Evolutionary conservation across 2,329 filamentous ascomycete genomes (phyloP), one percentile per base, ranked within the genome.

Genomic region (Alternaria angustiovoidea): DNA sequence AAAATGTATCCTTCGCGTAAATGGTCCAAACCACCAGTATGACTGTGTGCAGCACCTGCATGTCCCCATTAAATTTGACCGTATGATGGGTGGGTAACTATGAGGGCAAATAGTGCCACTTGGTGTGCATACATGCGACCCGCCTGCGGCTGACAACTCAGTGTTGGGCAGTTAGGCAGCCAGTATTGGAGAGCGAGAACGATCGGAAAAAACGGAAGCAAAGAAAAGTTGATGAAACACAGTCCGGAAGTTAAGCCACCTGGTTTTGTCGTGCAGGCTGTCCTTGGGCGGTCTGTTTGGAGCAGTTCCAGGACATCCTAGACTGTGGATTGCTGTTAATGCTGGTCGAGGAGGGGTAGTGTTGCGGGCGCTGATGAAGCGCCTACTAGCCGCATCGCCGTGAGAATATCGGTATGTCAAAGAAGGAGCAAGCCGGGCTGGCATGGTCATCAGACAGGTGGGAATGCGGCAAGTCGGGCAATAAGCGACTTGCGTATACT

Each of bases 191-290:
- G 41, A 53, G 54, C 56, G 49, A 59, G 52, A 60, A 57, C 57
- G 56, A 62, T 61, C 67, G 64, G 67, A 54, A 67, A 63, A 54
- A 49, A 48, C 64, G 64, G 64, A 61, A 62, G 57, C 52, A 61
- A 32, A 49, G 51, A 57, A 61, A 58, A 54, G 49, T 38, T 41
- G 52, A 60, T 67, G 66, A 69, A 69, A 66, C 64, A 43, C 56
- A 43, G n/a, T 38, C 54, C 51, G 52, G 58, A 64, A 62, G 61
- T 39, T 49, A 20, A 54, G 52, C 49, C 51, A 65, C 58, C 61
- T 57, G 62, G 63, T 57, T 47, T 53, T 62, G 62, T 65, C 42
- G 63, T 64, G 63, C 53, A 59, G 62, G 54, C 56, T 47, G 54
- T 63, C 60, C 38, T 57, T 48, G 56, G 44, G 61, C 63, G 66